Conservation (phyloP, 2,329 filamentous ascomycete species). For the Dothiorella sarmentorum region DNA sequence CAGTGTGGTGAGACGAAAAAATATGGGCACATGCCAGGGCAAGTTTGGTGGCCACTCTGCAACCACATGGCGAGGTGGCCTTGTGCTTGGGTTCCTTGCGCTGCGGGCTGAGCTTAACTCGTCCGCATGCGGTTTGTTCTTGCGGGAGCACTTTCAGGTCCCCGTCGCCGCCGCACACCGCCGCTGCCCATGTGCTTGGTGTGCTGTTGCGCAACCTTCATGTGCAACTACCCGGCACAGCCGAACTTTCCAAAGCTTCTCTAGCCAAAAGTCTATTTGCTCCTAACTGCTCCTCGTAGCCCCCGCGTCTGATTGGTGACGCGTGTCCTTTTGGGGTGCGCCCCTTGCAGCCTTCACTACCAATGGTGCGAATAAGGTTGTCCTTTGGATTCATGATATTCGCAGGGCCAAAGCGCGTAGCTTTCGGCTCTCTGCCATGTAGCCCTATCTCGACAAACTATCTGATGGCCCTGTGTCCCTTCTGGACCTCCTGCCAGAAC, state of each 20-base stretch:
- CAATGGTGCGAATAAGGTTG: neutral
- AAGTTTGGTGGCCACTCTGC: neutral
- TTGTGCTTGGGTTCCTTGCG: conserved; percentile 15
- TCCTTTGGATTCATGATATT: conserved; percentile 10
- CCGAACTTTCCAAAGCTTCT: conserved; percentile 11
- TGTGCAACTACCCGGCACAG: neutral
- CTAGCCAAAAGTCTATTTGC: conserved; percentile 14
- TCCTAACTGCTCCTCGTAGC: neutral
- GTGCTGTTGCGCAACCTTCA: conserved; percentile 6
- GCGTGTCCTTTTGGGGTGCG: neutral
- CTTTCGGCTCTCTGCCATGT: conserved; percentile 2
- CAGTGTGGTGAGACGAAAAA: conserved; percentile 7
- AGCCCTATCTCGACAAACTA: conserved; percentile 6
- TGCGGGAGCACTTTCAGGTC: neutral
- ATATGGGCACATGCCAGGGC: neutral
- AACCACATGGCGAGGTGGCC: conserved; percentile 11
- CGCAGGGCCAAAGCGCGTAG: neutral
- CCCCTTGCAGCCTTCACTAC: neutral
- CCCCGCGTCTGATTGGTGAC: neutral
- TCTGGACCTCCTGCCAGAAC: neutral
- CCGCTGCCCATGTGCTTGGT: conserved; percentile 1
- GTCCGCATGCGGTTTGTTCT: conserved; percentile 6
- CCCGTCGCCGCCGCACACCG: neutral
- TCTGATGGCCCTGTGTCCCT: neutral
- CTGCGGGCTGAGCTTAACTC: conserved; percentile 15